phyloP scores from a whole-genome alignment of 148 eudicot genomes.

The Diospyros kaki region DNA sequence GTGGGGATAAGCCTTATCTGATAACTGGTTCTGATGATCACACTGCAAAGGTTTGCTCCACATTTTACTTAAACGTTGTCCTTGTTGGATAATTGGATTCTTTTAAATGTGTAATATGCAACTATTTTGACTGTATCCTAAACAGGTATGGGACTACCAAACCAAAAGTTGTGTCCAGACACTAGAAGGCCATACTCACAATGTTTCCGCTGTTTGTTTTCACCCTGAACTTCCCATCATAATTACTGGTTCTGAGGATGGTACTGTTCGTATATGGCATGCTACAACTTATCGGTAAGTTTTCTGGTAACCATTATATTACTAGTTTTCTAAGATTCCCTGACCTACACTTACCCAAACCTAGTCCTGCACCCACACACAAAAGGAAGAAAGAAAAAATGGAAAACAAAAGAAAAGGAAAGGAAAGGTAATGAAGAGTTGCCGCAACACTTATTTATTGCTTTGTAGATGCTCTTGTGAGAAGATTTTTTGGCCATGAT shows the following conservation, averaged over 20 bases:
- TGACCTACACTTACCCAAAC: background rate
- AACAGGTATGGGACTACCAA: constrained; percentile 93
- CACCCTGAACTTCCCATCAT: constrained; percentile 92
- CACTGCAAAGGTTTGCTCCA: constrained; percentile 67
- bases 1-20: constrained; percentile 83
- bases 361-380: background rate
- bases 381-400: background rate
- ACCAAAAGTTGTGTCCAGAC: constrained; percentile 89
- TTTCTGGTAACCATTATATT: constrained; percentile 1
- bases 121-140: constrained; percentile 9
- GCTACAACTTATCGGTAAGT: constrained; percentile 74
- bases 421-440: too few relatives aligned
- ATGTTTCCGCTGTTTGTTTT: constrained; percentile 82
- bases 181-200: constrained; percentile 87
- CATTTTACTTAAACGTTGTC: background rate
- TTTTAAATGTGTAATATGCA: constrained; percentile 9
- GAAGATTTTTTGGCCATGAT: background rate
- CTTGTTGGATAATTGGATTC: background rate
- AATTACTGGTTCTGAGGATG: constrained; percentile 92
- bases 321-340: background rate
- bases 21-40: constrained; percentile 96
- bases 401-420: too few relatives aligned
- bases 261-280: constrained; percentile 89
- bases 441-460: too few relatives aligned
- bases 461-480: too few relatives aligned